Conservation (phyloP, 2,329 filamentous ascomycete genomes). For the Beauveria rudraprayagi region DNA sequence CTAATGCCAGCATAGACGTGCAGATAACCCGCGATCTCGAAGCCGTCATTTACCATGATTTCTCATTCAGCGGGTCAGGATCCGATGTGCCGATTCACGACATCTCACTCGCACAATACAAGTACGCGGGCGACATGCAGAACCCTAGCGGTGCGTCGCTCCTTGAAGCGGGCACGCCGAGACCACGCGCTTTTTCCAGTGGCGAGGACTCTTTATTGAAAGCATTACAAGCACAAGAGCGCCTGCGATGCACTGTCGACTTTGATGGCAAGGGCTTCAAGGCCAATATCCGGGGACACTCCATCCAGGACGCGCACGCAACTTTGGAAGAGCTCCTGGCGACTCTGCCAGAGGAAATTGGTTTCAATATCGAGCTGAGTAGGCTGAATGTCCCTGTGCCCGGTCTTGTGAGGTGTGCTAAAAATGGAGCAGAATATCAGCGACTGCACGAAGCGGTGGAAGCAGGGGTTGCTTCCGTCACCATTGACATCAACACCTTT, state of each 20-base stretch:
- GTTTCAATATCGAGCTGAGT: slow-evolving; percentile 34
- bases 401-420: not conserved
- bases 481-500: slow-evolving; percentile 31
- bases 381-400: not conserved
- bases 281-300: slow-evolving; percentile 30
- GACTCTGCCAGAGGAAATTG: slow-evolving; percentile 26
- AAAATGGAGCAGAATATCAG: slow-evolving; percentile 27
- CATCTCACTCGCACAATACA: slow-evolving; percentile 30
- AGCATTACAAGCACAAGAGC: slow-evolving; percentile 19
- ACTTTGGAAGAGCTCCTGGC: slow-evolving; percentile 30
- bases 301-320: slow-evolving; percentile 29
- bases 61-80: slow-evolving; percentile 32
- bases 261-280: slow-evolving; percentile 31
- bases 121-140: slow-evolving; percentile 21
- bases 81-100: slow-evolving; percentile 32
- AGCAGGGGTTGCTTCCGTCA: slow-evolving; percentile 25
- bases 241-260: slow-evolving; percentile 31
- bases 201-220: slow-evolving; percentile 17
- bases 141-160: slow-evolving; percentile 7
- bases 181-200: slow-evolving; percentile 17
- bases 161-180: not conserved
- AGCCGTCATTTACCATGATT: slow-evolving; percentile 35
- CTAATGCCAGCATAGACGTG: slow-evolving; percentile 22
- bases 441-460: slow-evolving; percentile 28
- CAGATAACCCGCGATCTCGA: slow-evolving; percentile 33